Conservation (phyloP, 164 flowering plant species). For the Vitis rupestris region DNA sequence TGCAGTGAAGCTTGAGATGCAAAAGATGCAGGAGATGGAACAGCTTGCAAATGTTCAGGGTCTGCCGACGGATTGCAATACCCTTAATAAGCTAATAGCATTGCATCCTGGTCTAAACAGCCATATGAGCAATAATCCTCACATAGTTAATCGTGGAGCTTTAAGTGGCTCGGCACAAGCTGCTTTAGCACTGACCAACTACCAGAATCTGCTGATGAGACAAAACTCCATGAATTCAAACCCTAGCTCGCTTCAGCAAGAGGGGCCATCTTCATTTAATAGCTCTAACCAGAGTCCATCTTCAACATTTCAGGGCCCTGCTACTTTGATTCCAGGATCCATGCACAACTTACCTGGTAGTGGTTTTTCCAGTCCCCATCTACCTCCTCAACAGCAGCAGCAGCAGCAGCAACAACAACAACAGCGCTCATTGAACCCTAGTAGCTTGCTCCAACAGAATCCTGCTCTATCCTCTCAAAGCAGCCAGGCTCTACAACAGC, state of each 20-base stretch:
- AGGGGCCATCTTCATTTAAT: constrained; percentile 47
- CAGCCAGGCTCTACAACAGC: constrained; percentile 62
- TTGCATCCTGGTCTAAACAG: constrained; percentile 57
- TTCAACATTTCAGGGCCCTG: constrained; percentile 48
- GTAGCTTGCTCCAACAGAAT: constrained; percentile 38
- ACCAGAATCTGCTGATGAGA: constrained; percentile 66
- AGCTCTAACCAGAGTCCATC: constrained; percentile 46
- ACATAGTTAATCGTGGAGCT: constrained; percentile 46
- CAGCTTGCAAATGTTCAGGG: constrained; percentile 60
- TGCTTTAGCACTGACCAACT: constrained; percentile 60
- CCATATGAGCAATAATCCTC: constrained; percentile 44
- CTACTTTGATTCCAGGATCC: constrained; percentile 37
- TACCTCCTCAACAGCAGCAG: constrained; percentile 25
- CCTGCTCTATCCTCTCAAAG: constrained; percentile 40
- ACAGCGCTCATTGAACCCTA: constrained; percentile 29
- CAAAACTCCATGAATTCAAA: constrained; percentile 72
- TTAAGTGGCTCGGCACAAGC: constrained; percentile 58
- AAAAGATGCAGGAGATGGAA: constrained; percentile 79
- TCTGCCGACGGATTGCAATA: constrained; percentile 58
- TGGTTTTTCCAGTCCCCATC: constrained; percentile 46
- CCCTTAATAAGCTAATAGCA: constrained; percentile 64
- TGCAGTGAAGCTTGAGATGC: constrained; percentile 60
- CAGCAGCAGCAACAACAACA: constrained; percentile 31
- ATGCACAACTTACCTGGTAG: constrained; percentile 40
- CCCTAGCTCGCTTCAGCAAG: constrained; percentile 45